A percentile compares a stretch with the other conserved stretches of the same genome.
phyloP scores from a whole-genome alignment of 1,284 basidiomycete genomes.

The Paramarasmius palmivorus region DNA sequence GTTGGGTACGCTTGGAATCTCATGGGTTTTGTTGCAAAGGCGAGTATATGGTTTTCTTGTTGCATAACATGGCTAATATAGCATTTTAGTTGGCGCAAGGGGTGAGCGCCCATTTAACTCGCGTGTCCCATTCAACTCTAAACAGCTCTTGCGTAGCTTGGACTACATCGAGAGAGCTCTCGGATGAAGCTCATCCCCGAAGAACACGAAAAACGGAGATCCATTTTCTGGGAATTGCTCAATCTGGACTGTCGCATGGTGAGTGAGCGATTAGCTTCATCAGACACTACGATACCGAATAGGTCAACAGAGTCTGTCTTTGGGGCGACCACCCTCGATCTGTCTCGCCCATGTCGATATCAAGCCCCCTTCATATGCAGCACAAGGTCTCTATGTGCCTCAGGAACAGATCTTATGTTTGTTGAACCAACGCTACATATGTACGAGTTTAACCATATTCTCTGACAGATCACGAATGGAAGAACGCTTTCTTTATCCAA shows the following conservation, averaged over 20 bases:
- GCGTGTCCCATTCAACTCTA: not conserved
- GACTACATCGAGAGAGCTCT: slow-evolving; percentile 69
- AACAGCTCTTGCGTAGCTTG: slow-evolving; percentile 37
- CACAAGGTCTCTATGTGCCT: slow-evolving; percentile 54
- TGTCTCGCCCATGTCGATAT: slow-evolving; percentile 67
- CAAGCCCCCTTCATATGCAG: slow-evolving; percentile 60
- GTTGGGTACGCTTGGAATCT: slow-evolving; percentile 70
- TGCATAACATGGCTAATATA: not conserved
- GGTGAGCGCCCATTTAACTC: not conserved
- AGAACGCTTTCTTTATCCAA: slow-evolving; percentile 65
- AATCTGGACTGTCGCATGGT: slow-evolving; percentile 78
- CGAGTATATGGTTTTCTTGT: slow-evolving; percentile 44
- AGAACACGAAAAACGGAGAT: slow-evolving; percentile 68
- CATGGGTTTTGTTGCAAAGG: slow-evolving; percentile 60
- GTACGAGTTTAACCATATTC: not conserved
- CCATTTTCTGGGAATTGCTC: slow-evolving; percentile 74
- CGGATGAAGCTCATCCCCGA: slow-evolving; percentile 66
- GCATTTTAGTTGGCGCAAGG: slow-evolving; percentile 2
- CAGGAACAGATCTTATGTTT: slow-evolving; percentile 66
- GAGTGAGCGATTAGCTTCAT: slow-evolving; percentile 19
- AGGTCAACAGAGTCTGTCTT: slow-evolving; percentile 61
- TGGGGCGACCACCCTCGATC: slow-evolving; percentile 75
- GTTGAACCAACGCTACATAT: slow-evolving; percentile 26
- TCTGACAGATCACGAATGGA: slow-evolving; percentile 67
- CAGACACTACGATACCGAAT: not conserved